A percentile compares a stretch with the other conserved stretches of the same genome.
Conservation (phyloP, 2,329 filamentous ascomycete species). For the Aspergillus fumigatus region DNA sequence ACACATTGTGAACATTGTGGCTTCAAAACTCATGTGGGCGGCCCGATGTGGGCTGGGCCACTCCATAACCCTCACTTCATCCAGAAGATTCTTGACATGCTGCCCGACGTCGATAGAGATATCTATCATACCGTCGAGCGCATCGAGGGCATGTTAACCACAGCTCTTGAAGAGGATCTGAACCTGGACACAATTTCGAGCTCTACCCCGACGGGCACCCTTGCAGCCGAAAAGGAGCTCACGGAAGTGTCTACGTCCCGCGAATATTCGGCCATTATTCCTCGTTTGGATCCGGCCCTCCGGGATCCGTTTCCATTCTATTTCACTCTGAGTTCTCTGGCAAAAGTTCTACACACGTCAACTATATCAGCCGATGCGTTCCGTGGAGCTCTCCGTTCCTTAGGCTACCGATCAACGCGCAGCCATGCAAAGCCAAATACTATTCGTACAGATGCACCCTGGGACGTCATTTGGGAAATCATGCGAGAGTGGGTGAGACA, state of each 20-base stretch:
- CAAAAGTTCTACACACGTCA: slow-evolving; percentile 71
- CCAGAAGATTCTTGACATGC: slow-evolving; percentile 66
- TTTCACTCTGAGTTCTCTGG: slow-evolving; percentile 69
- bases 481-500: slow-evolving; percentile 90
- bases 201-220: slow-evolving; percentile 8
- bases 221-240: slow-evolving; percentile 8
- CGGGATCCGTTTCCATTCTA: slow-evolving; percentile 80
- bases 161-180: slow-evolving; percentile 72
- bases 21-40: slow-evolving; percentile 77
- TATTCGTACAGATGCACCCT: slow-evolving; percentile 90
- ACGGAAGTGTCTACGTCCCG: slow-evolving; percentile 11
- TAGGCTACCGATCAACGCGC: slow-evolving; percentile 78
- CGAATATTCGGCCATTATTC: slow-evolving; percentile 33
- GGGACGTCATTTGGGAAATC: slow-evolving; percentile 83
- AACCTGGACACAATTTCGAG: slow-evolving; percentile 14
- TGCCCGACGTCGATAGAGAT: slow-evolving; percentile 62
- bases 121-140: slow-evolving; percentile 76
- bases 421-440: slow-evolving; percentile 87
- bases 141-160: slow-evolving; percentile 86
- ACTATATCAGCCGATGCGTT: slow-evolving; percentile 76
- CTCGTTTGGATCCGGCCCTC: slow-evolving; percentile 54
- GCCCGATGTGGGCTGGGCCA: slow-evolving; percentile 91
- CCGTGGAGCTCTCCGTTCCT: slow-evolving; percentile 71
- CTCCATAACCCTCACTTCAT: slow-evolving; percentile 83
- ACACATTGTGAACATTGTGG: slow-evolving; percentile 77